These are phyloP conservation scores for Entomophthora muscae DNA, from an alignment of 371 early-diverging fungal genomes.

Conservation along the genomic window DNA sequence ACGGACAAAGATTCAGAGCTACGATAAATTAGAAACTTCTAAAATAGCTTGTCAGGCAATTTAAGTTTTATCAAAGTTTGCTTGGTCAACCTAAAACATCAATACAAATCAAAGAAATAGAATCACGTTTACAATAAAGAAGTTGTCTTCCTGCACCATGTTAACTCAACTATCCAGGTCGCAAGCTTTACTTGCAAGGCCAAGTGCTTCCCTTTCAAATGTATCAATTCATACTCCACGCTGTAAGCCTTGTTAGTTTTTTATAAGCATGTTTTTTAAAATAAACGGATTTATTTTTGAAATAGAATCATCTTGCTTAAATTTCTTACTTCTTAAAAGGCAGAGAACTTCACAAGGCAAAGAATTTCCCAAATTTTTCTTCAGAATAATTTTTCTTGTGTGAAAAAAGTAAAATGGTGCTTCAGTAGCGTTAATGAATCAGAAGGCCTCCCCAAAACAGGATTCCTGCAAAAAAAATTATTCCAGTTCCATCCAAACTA, in stretches of 20 bases:
- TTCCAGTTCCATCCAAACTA: neutral
- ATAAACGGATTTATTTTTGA: neutral
- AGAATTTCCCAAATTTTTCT: neutral
- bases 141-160: no score
- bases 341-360: neutral
- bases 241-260: neutral
- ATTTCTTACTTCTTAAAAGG: neutral
- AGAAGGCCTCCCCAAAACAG: neutral
- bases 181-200: neutral
- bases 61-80: no score
- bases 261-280: neutral
- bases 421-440: neutral
- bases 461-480: neutral
- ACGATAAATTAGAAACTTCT: no score
- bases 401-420: neutral
- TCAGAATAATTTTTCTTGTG: neutral
- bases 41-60: no score
- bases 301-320: no score
- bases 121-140: no score
- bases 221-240: neutral
- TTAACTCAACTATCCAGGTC: neutral
- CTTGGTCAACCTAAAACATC: no score
- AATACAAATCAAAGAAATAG: no score
- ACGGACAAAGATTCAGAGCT: no score
- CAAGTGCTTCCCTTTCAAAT: neutral